phyloP scores from a whole-genome alignment of 805 yeast genomes.

The Torulaspora quercuum region DNA sequence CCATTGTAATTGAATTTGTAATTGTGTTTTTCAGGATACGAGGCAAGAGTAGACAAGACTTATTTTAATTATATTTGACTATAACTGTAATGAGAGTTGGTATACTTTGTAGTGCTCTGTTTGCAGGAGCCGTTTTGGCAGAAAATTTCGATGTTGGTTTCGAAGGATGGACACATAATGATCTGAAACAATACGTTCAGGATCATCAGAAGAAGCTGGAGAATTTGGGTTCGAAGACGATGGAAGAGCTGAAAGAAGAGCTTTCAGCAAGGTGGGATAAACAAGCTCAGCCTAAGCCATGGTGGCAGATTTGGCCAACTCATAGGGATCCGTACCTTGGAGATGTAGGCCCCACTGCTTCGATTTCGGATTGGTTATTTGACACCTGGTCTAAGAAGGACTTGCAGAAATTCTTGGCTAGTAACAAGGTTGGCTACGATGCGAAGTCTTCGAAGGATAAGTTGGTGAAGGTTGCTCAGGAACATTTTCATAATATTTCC shows the following conservation, averaged over 20 bases:
- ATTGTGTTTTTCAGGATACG: no score
- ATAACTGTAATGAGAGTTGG: constrained; percentile 3
- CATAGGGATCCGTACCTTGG: constrained; percentile 8
- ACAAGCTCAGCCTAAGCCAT: constrained; percentile 26
- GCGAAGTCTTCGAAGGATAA: constrained; percentile 38
- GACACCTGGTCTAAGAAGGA: constrained; percentile 43
- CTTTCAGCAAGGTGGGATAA: constrained; percentile 25
- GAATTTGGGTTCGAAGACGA: constrained; percentile 18
- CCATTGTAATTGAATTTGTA: no score
- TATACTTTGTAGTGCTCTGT: constrained; percentile 3
- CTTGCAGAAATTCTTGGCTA: constrained; percentile 36
- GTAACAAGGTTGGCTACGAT: constrained; percentile 33
- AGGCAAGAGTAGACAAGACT: no score
- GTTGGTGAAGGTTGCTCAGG: constrained; percentile 42
- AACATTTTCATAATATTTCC: constrained; percentile 42
- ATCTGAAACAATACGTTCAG: constrained; percentile 35
- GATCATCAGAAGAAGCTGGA: constrained; percentile 31
- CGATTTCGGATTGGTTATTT: constrained; percentile 46
- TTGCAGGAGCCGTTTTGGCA: constrained; percentile 12
- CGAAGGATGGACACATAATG: constrained; percentile 37
- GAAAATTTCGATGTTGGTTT: constrained; percentile 16
- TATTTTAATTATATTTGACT: no score
- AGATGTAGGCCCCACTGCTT: constrained; percentile 8
- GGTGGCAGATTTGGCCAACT: constrained; percentile 34
- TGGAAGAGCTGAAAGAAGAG: constrained; percentile 28